A percentile compares a stretch with the other conserved stretches of the same genome.
Evolutionary conservation across 2,329 filamentous ascomycete species (phyloP).

Genomic region (Tolypocladium sp.): DNA sequence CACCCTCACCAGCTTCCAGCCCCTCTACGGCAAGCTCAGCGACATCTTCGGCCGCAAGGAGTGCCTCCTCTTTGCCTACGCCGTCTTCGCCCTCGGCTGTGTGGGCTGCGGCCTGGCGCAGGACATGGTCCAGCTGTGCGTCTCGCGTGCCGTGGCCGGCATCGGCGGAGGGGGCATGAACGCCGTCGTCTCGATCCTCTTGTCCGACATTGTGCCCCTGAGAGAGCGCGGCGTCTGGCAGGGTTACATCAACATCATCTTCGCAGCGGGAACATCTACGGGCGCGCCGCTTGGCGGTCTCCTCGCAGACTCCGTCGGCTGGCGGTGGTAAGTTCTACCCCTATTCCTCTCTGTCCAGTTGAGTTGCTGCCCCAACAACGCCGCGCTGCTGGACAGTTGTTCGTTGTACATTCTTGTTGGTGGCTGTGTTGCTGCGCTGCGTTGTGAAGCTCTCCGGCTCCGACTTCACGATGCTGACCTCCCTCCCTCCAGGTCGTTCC

Average conservation of each 20-base stretch:
- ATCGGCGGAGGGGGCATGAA: constrained; percentile 67
- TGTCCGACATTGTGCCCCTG: constrained; percentile 59
- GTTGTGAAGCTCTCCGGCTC: no score
- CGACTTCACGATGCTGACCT: no score
- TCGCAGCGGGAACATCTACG: constrained; percentile 54
- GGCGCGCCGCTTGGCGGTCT: constrained; percentile 65
- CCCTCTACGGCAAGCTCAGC: constrained; percentile 61
- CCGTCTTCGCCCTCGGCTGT: constrained; percentile 56
- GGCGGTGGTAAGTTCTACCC: constrained; percentile 52
- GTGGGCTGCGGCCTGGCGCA: constrained; percentile 53
- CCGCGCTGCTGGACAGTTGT: no score
- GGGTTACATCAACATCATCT: constrained; percentile 64
- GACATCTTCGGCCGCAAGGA: constrained; percentile 64
- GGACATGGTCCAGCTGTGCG: constrained; percentile 56
- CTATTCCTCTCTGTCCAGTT: no score
- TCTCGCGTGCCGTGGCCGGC: constrained; percentile 42
- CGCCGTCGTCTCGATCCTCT: constrained; percentile 57
- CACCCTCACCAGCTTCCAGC: constrained; percentile 66
- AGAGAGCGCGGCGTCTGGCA: constrained; percentile 66
- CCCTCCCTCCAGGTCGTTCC: constrained; percentile 49
- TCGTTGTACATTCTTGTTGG: no score
- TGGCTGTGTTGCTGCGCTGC: neutral
- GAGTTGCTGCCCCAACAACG: no score
- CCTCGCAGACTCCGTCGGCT: constrained; percentile 64
- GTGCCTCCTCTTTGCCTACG: constrained; percentile 55